These are phyloP conservation scores for Fusarium liriodendri DNA, from an alignment of 2,329 filamentous ascomycete species.

Conservation along the genomic window DNA sequence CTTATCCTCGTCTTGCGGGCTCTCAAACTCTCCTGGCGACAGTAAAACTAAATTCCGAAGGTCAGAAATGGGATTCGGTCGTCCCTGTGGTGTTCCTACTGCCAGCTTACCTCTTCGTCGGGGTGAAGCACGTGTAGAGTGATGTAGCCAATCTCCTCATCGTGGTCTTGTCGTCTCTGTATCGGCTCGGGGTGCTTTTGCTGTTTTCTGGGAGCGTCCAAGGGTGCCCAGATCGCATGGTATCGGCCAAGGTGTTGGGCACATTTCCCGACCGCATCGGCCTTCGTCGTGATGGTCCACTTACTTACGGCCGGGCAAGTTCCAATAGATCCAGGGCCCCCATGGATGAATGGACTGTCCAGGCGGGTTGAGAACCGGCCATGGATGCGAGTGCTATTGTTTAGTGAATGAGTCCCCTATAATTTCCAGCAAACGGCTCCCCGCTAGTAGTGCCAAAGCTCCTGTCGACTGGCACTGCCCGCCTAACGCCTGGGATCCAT, in stretches of 20 bases:
- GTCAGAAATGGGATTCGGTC: background rate
- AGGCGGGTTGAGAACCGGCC: background rate
- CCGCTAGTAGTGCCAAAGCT: background rate
- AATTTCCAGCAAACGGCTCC: background rate
- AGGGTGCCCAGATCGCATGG: background rate
- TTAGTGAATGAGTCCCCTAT: background rate
- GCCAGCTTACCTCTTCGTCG: background rate
- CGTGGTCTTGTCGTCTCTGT: too few species aligned
- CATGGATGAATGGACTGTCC: background rate
- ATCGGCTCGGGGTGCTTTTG: background rate
- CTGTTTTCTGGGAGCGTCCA: background rate
- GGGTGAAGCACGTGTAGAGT: background rate
- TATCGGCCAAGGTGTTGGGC: background rate
- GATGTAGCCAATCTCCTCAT: too few species aligned
- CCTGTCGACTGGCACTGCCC: background rate
- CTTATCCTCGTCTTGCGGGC: background rate
- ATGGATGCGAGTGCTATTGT: background rate
- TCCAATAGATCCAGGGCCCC: background rate
- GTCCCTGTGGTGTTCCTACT: background rate
- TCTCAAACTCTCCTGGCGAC: background rate
- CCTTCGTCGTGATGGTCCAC: background rate
- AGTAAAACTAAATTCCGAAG: background rate
- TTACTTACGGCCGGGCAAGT: background rate
- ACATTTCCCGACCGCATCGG: background rate
- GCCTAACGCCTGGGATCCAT: background rate